A percentile compares a stretch with the other conserved stretches of the same genome.
These are phyloP conservation scores for Blakeslea trispora DNA, from an alignment of 371 early-diverging fungal species.

Conservation along the genomic window DNA sequence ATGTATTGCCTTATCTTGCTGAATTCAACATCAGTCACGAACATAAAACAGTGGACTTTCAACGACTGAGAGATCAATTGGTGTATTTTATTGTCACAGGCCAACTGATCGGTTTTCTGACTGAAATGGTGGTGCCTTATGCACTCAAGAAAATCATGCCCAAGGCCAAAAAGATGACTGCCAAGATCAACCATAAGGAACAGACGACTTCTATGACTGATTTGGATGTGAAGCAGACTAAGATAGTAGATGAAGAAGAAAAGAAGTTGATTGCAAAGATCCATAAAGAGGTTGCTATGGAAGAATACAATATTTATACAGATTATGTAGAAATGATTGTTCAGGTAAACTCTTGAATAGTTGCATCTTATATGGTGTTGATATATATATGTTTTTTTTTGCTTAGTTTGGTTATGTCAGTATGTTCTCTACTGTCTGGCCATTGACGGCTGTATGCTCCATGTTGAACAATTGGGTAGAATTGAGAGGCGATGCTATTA, in stretches of 20 bases:
- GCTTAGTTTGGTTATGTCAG: constrained; percentile 80
- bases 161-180: constrained; percentile 41
- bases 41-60: constrained; percentile 57
- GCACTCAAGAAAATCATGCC: constrained; percentile 46
- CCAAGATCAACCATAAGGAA: constrained; percentile 26
- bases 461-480: constrained; percentile 89
- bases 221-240: background rate
- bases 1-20: constrained; percentile 44
- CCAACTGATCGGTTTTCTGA: constrained; percentile 76
- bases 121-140: constrained; percentile 77
- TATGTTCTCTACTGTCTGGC: constrained; percentile 86
- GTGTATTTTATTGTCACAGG: constrained; percentile 83
- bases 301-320: constrained; percentile 79
- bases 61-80: constrained; percentile 66
- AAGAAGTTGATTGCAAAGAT: constrained; percentile 50
- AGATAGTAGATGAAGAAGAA: constrained; percentile 30
- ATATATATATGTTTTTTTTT: too few relatives aligned
- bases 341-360: too few relatives aligned
- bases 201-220: background rate
- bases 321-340: constrained; percentile 93
- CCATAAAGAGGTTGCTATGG: constrained; percentile 56
- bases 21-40: constrained; percentile 44
- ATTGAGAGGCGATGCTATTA: constrained; percentile 85
- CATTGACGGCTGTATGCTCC: constrained; percentile 77
- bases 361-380: background rate